These are phyloP conservation scores for Hypoxylon rickii DNA, from an alignment of 495 filamentous ascomycete genomes.

Conservation along the genomic window DNA sequence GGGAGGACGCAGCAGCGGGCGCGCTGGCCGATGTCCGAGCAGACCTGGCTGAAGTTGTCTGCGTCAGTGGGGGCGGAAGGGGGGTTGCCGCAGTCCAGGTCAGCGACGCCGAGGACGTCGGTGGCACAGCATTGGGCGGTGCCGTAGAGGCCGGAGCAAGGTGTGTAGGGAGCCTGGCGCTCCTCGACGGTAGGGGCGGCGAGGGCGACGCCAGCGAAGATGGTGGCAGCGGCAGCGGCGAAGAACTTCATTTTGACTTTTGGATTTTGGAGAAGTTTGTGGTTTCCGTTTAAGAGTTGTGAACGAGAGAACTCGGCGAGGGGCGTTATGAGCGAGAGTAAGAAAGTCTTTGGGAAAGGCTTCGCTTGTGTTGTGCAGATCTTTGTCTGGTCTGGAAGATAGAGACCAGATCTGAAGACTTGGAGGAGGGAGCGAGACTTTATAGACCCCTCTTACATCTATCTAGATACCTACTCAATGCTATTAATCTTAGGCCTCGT, in stretches of 20 bases:
- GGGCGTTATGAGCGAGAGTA: slow-evolving; percentile 1
- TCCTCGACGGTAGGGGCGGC: slow-evolving; percentile 22
- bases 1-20: slow-evolving; percentile 52
- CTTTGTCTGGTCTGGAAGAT: slow-evolving; percentile 10
- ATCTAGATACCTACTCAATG: neutral
- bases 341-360: slow-evolving; percentile 2
- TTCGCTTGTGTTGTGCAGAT: neutral
- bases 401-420: neutral
- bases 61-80: slow-evolving; percentile 35
- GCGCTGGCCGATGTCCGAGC: slow-evolving; percentile 47
- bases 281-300: neutral
- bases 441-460: slow-evolving; percentile 5
- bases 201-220: slow-evolving; percentile 31
- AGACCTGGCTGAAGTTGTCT: slow-evolving; percentile 39
- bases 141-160: slow-evolving; percentile 48
- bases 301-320: neutral
- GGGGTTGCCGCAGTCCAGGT: slow-evolving; percentile 50
- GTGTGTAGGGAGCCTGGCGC: slow-evolving; percentile 43
- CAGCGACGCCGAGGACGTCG: slow-evolving; percentile 47
- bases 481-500: slow-evolving; percentile 5
- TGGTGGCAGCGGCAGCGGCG: slow-evolving; percentile 10
- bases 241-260: slow-evolving; percentile 37
- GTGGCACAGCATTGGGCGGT: slow-evolving; percentile 50
- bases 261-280: neutral
- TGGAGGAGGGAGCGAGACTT: slow-evolving; percentile 4